These are phyloP conservation scores for Pilasporangium apinafurcum DNA, from an alignment of 352 stramenopile genomes.

Conservation along the genomic window DNA sequence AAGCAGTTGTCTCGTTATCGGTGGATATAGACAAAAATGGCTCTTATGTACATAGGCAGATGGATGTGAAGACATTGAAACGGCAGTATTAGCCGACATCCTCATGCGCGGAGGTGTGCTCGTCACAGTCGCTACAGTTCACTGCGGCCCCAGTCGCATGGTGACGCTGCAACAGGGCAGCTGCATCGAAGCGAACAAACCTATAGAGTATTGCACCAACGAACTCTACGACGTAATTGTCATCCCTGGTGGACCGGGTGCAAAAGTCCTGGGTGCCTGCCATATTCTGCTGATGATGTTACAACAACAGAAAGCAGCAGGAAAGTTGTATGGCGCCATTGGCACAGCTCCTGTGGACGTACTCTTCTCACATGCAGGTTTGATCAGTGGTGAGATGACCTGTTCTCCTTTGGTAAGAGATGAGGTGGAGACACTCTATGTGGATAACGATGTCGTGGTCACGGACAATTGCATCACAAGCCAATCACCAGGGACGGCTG, in stretches of 20 bases:
- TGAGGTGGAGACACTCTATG: conserved; percentile 40
- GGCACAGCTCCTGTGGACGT: conserved; percentile 49
- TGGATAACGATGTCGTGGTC: conserved; percentile 43
- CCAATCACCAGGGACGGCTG: conserved; percentile 45
- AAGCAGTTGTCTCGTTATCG: not conserved
- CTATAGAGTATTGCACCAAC: conserved; percentile 50
- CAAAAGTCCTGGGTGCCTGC: conserved; percentile 38
- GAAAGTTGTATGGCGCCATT: conserved; percentile 46
- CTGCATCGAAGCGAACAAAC: conserved; percentile 53
- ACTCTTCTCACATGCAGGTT: conserved; percentile 40
- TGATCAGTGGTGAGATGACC: conserved; percentile 35
- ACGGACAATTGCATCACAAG: conserved; percentile 61
- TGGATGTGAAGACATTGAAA: conserved; percentile 62
- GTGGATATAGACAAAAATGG: not conserved
- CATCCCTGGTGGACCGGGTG: conserved; percentile 49
- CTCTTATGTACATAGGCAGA: conserved; percentile 18
- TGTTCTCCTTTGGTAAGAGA: conserved; percentile 24
- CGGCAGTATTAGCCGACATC: conserved; percentile 39
- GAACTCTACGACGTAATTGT: conserved; percentile 59
- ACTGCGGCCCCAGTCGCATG: too few relatives aligned
- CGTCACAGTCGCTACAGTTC: conserved; percentile 53
- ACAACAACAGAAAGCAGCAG: conserved; percentile 38
- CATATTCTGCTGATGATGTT: conserved; percentile 33
- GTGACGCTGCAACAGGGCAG: conserved; percentile 50
- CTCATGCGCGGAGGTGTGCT: conserved; percentile 51